Evolutionary conservation across 352 stramenopile species (phyloP).

Genomic region (Phytophthora idaei): DNA sequence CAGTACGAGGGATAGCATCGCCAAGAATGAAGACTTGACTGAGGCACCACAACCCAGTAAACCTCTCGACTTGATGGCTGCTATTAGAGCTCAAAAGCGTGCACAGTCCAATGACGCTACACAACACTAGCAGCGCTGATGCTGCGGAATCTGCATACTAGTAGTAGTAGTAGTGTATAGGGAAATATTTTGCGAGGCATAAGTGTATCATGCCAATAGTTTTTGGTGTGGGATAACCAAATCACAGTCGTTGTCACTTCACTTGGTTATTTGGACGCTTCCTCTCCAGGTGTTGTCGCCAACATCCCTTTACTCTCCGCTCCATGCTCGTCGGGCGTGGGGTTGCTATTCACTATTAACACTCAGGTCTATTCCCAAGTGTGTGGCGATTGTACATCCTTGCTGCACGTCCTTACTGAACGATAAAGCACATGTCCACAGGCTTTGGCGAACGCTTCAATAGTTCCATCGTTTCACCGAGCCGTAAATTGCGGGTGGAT

Average conservation of each 20-base stretch:
- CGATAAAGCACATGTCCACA: constrained; percentile 80
- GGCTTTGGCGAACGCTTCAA: constrained; percentile 80
- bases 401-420: constrained; percentile 47
- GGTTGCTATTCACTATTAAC: constrained; percentile 39
- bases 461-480: constrained; percentile 83
- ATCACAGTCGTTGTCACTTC: constrained; percentile 22
- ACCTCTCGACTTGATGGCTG: constrained; percentile 62
- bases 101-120: constrained; percentile 15
- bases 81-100: constrained; percentile 62
- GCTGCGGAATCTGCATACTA: constrained; percentile 10
- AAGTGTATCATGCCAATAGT: too few relatives aligned
- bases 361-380: constrained; percentile 31
- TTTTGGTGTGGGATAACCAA: constrained; percentile 5
- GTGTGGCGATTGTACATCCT: constrained; percentile 12
- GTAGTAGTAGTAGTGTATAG: not conserved
- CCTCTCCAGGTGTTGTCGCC: constrained; percentile 13
- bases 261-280: constrained; percentile 22
- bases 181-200: constrained; percentile 11
- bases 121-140: not conserved
- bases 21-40: not conserved
- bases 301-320: constrained; percentile 9
- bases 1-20: not conserved
- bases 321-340: constrained; percentile 4
- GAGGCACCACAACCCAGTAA: constrained; percentile 4
- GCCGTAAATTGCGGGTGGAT: constrained; percentile 57